phyloP scores from a whole-genome alignment of 129 eudicot species.

The Gnaphalium uliginosum region DNA sequence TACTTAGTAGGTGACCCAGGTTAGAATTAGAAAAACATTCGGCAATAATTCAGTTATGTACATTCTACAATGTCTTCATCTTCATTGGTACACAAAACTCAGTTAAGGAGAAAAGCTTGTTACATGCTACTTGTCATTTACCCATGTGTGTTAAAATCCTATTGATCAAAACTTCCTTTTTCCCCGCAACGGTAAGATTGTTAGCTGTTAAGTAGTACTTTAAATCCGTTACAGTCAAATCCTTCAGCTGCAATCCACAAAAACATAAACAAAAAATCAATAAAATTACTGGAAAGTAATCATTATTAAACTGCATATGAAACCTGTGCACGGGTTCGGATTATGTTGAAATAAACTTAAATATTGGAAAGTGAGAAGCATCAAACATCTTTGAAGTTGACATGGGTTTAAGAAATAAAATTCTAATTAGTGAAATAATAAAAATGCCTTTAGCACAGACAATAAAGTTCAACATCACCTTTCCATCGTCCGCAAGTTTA shows the following conservation, averaged over 20 bases:
- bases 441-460: not conserved
- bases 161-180: slow-evolving; percentile 66
- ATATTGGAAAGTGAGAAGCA: too few species aligned
- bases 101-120: not conserved
- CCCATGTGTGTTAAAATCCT: slow-evolving; percentile 88
- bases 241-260: slow-evolving; percentile 69
- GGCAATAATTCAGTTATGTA: not conserved
- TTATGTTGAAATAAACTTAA: too few species aligned
- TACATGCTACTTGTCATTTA: slow-evolving; percentile 44
- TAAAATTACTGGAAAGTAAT: not conserved
- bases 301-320: not conserved
- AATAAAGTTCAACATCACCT: slow-evolving; percentile 44
- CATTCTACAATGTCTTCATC: not conserved
- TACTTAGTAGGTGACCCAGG: not conserved
- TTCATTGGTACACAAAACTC: not conserved
- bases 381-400: not conserved
- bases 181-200: slow-evolving; percentile 69
- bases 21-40: too few species aligned
- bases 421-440: not conserved
- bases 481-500: slow-evolving; percentile 89
- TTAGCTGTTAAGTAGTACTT: slow-evolving; percentile 72
- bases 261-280: not conserved
- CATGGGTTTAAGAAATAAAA: not conserved
- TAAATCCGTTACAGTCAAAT: slow-evolving; percentile 70
- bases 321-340: too few species aligned